Conservation (phyloP, 331 rosid species). For the Telfairia occidentalis region DNA sequence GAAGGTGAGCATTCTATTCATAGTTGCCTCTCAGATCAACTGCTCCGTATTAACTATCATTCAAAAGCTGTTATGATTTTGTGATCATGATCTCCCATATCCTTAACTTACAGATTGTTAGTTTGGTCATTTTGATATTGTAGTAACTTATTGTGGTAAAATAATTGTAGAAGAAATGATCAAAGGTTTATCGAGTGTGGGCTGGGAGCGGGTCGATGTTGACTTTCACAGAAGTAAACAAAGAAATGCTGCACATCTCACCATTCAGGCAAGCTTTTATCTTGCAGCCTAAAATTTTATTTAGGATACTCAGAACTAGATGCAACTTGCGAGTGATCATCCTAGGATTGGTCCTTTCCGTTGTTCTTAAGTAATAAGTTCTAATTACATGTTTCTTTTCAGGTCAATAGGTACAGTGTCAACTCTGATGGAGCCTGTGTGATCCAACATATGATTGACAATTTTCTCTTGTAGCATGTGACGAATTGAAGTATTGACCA, state of each 20-base stretch:
- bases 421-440: conserved; percentile 72
- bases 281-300: conserved; percentile 1
- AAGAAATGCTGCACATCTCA: conserved; percentile 50
- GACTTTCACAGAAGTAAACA: conserved; percentile 55
- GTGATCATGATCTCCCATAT: neutral
- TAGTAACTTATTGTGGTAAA: neutral
- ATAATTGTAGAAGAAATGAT: conserved; percentile 64
- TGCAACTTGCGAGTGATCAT: neutral
- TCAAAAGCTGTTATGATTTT: neutral
- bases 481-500: neutral
- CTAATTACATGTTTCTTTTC: conserved; percentile 12
- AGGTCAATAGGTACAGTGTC: conserved; percentile 43
- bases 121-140: neutral
- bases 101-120: neutral
- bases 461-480: conserved; percentile 31
- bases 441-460: conserved; percentile 74
- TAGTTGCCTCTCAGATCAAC: neutral
- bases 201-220: conserved; percentile 88
- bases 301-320: neutral
- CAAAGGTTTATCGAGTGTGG: conserved; percentile 51
- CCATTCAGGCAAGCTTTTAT: conserved; percentile 67
- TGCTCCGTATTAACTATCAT: neutral
- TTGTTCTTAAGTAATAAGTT: neutral
- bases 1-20: conserved; percentile 39
- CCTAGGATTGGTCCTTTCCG: neutral